Conservation (phyloP, 495 filamentous ascomycete genomes). For the Daldinia childiae region DNA sequence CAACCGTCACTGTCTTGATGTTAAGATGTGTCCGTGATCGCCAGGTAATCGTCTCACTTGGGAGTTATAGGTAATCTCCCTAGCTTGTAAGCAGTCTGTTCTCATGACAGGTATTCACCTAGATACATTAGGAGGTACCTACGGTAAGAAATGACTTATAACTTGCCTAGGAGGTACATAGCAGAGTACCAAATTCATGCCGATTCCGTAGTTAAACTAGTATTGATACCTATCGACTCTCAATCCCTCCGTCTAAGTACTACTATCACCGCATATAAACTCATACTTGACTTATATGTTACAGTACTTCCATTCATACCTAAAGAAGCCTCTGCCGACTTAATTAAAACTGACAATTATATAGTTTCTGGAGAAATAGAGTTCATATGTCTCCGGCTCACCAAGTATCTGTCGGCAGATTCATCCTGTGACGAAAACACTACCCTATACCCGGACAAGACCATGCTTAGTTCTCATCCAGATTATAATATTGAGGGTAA, state of each 20-base stretch:
- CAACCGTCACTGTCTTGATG: slow-evolving; percentile 42
- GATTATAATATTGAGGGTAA: background rate
- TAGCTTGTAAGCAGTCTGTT: background rate
- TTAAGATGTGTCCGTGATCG: slow-evolving; percentile 19
- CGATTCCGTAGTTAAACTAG: background rate
- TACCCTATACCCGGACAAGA: background rate
- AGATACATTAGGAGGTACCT: background rate
- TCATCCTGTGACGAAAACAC: background rate
- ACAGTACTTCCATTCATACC: background rate
- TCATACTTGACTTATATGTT: background rate
- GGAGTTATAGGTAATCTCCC: background rate
- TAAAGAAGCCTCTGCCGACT: background rate
- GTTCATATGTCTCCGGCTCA: background rate
- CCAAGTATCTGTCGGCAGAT: background rate
- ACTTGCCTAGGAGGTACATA: background rate
- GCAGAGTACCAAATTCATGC: background rate
- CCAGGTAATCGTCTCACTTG: background rate
- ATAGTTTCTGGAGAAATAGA: background rate
- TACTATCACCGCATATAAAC: background rate
- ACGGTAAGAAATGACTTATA: too few species aligned
- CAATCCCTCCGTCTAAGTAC: background rate
- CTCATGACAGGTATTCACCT: background rate
- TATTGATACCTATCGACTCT: background rate
- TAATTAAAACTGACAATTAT: background rate
- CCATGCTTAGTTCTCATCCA: background rate